phyloP scores from a whole-genome alignment of 2,329 filamentous ascomycete species.

The Arthrobotrys iridis region DNA sequence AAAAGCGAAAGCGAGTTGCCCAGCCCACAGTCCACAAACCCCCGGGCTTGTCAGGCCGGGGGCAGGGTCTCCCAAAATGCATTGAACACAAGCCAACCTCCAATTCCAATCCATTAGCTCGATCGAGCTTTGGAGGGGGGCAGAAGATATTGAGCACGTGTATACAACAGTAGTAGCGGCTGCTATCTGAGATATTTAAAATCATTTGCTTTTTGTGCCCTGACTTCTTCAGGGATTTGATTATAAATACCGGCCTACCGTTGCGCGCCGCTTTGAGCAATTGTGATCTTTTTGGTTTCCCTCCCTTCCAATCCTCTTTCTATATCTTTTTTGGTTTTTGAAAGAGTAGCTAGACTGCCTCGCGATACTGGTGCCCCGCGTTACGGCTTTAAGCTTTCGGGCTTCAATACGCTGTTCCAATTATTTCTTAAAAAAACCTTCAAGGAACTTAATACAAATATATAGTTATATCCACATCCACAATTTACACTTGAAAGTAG shows the following conservation, averaged over 20 bases:
- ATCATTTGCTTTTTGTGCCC: constrained; percentile 6
- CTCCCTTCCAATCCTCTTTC: background rate
- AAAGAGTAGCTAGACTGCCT: too few species aligned
- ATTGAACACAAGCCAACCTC: too few species aligned
- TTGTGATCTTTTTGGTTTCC: background rate
- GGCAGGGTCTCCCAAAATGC: constrained; percentile 11
- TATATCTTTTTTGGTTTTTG: background rate
- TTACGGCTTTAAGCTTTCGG: too few species aligned
- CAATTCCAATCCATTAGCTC: constrained; percentile 1
- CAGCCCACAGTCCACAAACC: too few species aligned
- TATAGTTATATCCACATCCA: too few species aligned
- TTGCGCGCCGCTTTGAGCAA: background rate
- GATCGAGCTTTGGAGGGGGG: background rate
- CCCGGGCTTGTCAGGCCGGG: too few species aligned
- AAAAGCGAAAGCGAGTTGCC: background rate
- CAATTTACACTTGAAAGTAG: too few species aligned
- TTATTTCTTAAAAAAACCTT: too few species aligned
- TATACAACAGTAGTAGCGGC: background rate
- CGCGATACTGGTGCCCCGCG: too few species aligned
- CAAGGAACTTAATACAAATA: too few species aligned
- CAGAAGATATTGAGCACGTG: background rate
- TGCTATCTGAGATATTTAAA: background rate
- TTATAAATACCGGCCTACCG: background rate
- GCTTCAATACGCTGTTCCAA: too few species aligned
- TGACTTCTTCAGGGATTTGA: background rate